Evolutionary conservation across 352 stramenopile species (phyloP), one percentile per base, ranked within the genome.

Genomic region (Thraustochytrium striatum): DNA sequence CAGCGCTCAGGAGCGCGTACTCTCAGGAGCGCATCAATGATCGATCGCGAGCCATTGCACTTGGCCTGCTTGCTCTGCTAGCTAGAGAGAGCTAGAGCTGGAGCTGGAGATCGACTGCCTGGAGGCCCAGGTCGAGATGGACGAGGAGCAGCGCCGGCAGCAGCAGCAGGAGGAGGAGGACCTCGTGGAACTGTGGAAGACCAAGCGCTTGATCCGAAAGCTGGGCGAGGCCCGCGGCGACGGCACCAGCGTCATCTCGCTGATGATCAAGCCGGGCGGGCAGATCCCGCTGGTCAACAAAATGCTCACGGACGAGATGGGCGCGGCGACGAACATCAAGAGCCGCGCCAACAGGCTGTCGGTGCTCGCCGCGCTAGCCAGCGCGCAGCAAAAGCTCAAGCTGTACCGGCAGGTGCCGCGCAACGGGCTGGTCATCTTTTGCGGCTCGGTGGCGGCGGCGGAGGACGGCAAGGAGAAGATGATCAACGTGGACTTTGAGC

Each of bases 191-290:
- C 97, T 99, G 80, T 99, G 98, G 91, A 99, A 99, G 87, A 93
- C 99, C 39, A 99, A 99, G 90, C 99, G 99, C 89, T 91, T 99
- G 39, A 99, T 99, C 86, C 99, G 99, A 86, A 98, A 93, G 73
- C 92, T 99, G 7, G 81, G 62, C 2, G 8, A 19, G 38, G 57
- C 36, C 5, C 57, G 25, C 35, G 59, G n/a, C 7, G 99, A 99
- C 86, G 97, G 97, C 50, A 99, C 97, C 47, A 98, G 92, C 84
- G 99, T 99, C 96, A 99, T 99, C 83, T 98, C 94, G 57, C 87
- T 99, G 21, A 99, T 99, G 81, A 98, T 99, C 83, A 95, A 95
- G 59, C 96, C 96, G 0, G 96, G 96, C 73, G 95, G 98, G 84
- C 96, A 99, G 87, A 98, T 99, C 75, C 94, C 91, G 72, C 91